Percentiles rank a stretch among this genome's conserved stretches.
Evolutionary conservation across 2,329 filamentous ascomycete genomes (phyloP).

Genomic region (Neospermospora avenae): DNA sequence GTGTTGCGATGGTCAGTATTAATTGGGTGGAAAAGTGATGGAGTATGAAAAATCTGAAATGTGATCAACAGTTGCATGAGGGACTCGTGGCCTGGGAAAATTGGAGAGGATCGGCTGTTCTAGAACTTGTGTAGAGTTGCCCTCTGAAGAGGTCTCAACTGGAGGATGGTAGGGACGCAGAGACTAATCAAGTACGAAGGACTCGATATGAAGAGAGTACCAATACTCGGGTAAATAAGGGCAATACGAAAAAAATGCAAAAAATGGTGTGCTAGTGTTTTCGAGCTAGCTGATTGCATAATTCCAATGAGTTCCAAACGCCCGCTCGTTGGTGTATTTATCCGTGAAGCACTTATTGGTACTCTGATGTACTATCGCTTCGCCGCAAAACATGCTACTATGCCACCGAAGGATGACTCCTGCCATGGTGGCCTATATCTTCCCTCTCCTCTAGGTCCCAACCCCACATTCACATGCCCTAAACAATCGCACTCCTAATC

Average conservation of each 20-base stretch:
- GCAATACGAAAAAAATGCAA: neutral
- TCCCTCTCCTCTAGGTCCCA: too few species aligned
- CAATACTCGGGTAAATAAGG: neutral
- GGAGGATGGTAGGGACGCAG: neutral
- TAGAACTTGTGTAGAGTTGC: neutral
- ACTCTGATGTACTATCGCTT: too few species aligned
- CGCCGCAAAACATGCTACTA: neutral
- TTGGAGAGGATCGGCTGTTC: neutral
- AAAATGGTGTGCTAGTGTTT: neutral
- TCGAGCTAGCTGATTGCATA: neutral
- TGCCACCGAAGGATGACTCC: neutral
- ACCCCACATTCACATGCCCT: neutral
- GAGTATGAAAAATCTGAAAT: conserved; percentile 8
- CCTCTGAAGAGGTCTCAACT: too few species aligned
- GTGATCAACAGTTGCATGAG: neutral
- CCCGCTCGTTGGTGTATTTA: neutral
- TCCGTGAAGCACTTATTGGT: neutral
- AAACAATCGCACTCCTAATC: conserved; percentile 12
- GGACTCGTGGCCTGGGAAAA: neutral
- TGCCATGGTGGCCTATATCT: neutral
- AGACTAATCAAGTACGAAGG: neutral
- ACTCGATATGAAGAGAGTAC: neutral
- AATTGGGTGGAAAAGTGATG: neutral
- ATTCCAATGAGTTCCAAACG: neutral
- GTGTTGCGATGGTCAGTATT: neutral